Evolutionary conservation across 2,329 filamentous ascomycete genomes (phyloP).

Genomic region (Exophiala phaeomuriformis): DNA sequence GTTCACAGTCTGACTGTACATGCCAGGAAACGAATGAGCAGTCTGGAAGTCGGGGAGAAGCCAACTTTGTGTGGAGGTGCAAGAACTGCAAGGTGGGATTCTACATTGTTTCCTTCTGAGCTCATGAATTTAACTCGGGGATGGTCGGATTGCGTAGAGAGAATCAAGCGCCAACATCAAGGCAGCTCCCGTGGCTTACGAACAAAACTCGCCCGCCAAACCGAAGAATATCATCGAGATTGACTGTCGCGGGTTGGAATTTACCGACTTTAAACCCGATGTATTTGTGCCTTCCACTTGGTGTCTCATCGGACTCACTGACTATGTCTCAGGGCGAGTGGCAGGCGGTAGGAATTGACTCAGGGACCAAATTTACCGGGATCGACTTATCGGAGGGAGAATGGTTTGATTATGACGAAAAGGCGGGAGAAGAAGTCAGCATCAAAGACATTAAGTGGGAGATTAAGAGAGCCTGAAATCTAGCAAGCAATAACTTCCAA

Average conservation of each 20-base stretch:
- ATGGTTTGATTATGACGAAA: slow-evolving; percentile 98
- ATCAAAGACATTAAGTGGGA: slow-evolving; percentile 87
- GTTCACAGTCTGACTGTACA: background rate
- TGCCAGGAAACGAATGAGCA: slow-evolving; percentile 77
- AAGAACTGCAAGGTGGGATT: slow-evolving; percentile 81
- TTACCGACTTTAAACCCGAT: slow-evolving; percentile 82
- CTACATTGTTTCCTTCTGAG: background rate
- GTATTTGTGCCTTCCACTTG: slow-evolving; percentile 42
- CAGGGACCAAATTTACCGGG: slow-evolving; percentile 68
- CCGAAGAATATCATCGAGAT: slow-evolving; percentile 76
- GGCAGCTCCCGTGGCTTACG: slow-evolving; percentile 63
- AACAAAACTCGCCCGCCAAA: slow-evolving; percentile 64
- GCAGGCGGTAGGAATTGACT: slow-evolving; percentile 74
- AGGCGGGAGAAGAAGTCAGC: slow-evolving; percentile 82
- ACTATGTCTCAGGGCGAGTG: slow-evolving; percentile 64
- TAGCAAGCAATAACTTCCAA: background rate
- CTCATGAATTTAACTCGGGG: background rate
- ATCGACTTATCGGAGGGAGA: slow-evolving; percentile 85
- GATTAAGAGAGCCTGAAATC: slow-evolving; percentile 58
- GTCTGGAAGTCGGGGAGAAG: slow-evolving; percentile 86
- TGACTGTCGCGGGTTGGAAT: slow-evolving; percentile 90
- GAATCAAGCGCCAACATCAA: slow-evolving; percentile 83
- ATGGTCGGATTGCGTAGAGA: slow-evolving; percentile 45
- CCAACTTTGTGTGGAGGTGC: slow-evolving; percentile 99
- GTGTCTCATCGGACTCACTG: background rate